Conservation (phyloP, 345 rosid species). For the Pistacia atlantica region DNA sequence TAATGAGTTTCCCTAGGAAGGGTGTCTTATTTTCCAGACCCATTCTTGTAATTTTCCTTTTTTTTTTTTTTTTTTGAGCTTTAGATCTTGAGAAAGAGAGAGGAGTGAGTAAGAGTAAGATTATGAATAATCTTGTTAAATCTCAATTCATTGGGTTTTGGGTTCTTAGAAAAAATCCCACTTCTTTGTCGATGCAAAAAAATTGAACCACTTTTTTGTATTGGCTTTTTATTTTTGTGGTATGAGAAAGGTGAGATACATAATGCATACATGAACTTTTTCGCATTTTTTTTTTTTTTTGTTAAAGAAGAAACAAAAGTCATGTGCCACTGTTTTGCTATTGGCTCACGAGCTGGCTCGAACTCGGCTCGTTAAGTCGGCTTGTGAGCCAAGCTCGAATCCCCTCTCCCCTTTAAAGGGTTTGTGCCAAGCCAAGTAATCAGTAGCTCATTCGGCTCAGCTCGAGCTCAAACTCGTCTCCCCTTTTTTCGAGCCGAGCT, state of each 20-base stretch:
- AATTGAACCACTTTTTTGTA: slow-evolving; percentile 41
- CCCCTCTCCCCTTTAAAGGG: too few species aligned
- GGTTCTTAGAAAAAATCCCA: slow-evolving; percentile 39
- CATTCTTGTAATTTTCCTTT: slow-evolving; percentile 23
- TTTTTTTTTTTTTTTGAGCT: too few species aligned
- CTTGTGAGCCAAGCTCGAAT: too few species aligned
- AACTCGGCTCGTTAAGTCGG: too few species aligned
- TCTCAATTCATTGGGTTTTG: slow-evolving; percentile 67
- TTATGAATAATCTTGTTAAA: slow-evolving; percentile 33
- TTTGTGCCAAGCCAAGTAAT: too few species aligned
- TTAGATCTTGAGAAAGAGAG: slow-evolving; percentile 28
- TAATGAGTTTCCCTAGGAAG: slow-evolving; percentile 29
- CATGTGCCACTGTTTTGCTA: slow-evolving; percentile 22
- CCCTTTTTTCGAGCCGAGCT: too few species aligned
- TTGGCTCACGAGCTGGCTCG: too few species aligned
- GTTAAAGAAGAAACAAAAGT: slow-evolving; percentile 27
- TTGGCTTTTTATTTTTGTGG: slow-evolving; percentile 17
- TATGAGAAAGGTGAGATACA: slow-evolving; percentile 11
- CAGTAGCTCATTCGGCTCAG: too few species aligned
- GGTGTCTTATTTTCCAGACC: slow-evolving; percentile 28
- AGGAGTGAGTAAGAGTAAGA: slow-evolving; percentile 12
- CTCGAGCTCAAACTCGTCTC: too few species aligned
- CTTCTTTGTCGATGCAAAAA: slow-evolving; percentile 58
- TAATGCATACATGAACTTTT: slow-evolving; percentile 31
- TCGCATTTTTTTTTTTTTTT: slow-evolving; percentile 23